These are phyloP conservation scores for Warburgia ugandensis DNA, from an alignment of 164 flowering plant genomes.

Conservation along the genomic window DNA sequence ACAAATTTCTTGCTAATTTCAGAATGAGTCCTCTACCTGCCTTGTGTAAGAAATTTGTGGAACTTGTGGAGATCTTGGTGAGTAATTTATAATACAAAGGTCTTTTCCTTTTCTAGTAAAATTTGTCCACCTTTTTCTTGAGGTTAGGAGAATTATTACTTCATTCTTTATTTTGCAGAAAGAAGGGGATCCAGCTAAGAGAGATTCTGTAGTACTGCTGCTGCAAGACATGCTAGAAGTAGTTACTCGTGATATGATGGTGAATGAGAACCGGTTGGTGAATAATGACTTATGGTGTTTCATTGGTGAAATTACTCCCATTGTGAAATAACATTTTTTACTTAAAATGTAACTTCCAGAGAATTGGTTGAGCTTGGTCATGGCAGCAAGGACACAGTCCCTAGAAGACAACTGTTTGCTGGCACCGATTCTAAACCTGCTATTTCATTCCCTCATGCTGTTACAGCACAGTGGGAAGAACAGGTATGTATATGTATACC, in stretches of 20 bases:
- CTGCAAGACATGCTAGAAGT: conserved; percentile 98
- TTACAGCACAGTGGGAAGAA: conserved; percentile 94
- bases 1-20: conserved; percentile 71
- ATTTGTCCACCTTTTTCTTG: conserved; percentile 1
- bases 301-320: not conserved
- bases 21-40: conserved; percentile 63
- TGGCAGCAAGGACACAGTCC: conserved; percentile 64
- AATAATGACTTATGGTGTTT: not conserved
- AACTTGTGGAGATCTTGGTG: conserved; percentile 79
- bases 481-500: conserved; percentile 52
- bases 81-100: conserved; percentile 21
- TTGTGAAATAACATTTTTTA: conserved; percentile 5
- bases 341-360: conserved; percentile 28
- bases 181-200: conserved; percentile 59
- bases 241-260: conserved; percentile 97
- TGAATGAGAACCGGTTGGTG: conserved; percentile 82
- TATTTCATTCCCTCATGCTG: conserved; percentile 66
- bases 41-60: conserved; percentile 74
- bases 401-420: conserved; percentile 81
- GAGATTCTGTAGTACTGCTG: conserved; percentile 60
- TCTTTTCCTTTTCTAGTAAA: not conserved
- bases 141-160: not conserved
- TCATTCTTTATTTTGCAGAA: conserved; percentile 42
- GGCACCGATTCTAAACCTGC: conserved; percentile 69
- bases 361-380: conserved; percentile 87